Evolutionary conservation across 495 filamentous ascomycete species (phyloP).

Genomic region (Lindgomyces ingoldianus): DNA sequence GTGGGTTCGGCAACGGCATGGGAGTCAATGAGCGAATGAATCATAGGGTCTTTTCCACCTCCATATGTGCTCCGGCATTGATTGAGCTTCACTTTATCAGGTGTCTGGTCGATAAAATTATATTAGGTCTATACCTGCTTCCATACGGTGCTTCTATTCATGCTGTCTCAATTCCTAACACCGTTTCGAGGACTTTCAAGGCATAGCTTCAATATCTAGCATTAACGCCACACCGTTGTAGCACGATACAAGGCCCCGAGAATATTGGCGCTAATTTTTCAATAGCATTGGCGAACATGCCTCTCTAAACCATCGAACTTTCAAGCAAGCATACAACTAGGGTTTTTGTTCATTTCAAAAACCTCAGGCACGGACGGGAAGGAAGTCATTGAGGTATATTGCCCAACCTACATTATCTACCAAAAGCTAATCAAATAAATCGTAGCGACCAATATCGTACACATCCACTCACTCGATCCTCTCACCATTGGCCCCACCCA

Average conservation of each 20-base stretch:
- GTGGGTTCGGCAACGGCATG: conserved; percentile 21
- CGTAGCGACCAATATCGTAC: background rate
- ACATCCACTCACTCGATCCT: background rate
- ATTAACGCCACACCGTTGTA: too few relatives aligned
- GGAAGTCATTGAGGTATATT: too few relatives aligned
- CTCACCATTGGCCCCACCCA: too few relatives aligned
- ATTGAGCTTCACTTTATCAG: conserved; percentile 21
- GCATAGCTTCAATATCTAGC: background rate
- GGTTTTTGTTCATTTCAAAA: too few relatives aligned
- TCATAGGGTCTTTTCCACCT: conserved; percentile 29
- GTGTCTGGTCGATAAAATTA: conserved; percentile 34
- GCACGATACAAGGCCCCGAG: too few relatives aligned
- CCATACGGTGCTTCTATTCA: too few relatives aligned
- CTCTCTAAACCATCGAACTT: too few relatives aligned
- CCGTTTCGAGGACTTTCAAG: background rate
- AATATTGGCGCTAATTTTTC: too few relatives aligned
- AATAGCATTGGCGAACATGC: too few relatives aligned
- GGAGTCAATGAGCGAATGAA: conserved; percentile 38
- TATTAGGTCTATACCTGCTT: conserved; percentile 24
- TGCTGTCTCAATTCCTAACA: background rate
- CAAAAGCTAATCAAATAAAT: background rate
- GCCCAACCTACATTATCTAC: too few relatives aligned
- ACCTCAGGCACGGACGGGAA: too few relatives aligned
- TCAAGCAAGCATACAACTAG: too few relatives aligned
- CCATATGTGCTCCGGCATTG: conserved; percentile 25